Evolutionary conservation across 1,284 basidiomycete genomes (phyloP).

Genomic region (Phellopilus nigrolimitatus): DNA sequence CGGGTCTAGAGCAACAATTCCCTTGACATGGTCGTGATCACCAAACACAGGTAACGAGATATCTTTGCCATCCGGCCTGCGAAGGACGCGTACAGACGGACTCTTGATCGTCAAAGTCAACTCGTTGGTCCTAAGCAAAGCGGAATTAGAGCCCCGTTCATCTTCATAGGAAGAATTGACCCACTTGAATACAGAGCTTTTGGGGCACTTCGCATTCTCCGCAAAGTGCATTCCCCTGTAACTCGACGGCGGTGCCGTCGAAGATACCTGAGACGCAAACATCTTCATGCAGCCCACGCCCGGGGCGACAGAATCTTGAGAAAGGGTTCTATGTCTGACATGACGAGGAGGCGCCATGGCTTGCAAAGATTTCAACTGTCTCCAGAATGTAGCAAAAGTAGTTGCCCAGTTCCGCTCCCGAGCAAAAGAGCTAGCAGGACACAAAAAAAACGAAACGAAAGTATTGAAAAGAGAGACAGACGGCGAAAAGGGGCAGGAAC

Average conservation of each 20-base stretch:
- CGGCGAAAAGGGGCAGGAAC: too few species aligned
- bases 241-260: neutral
- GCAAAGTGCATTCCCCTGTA: neutral
- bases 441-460: too few species aligned
- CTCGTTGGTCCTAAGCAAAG: neutral
- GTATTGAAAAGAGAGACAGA: too few species aligned
- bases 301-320: neutral
- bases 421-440: too few species aligned
- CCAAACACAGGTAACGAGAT: conserved; percentile 5
- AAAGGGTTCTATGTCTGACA: neutral
- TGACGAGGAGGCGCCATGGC: neutral
- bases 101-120: conserved; percentile 4
- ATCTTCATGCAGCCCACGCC: neutral
- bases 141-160: neutral
- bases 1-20: conserved; percentile 6
- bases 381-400: too few species aligned
- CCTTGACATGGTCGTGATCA: conserved; percentile 1
- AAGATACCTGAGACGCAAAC: neutral
- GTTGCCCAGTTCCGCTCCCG: too few species aligned
- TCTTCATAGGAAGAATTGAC: neutral
- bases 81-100: neutral
- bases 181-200: conserved; percentile 1
- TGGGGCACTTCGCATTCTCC: neutral
- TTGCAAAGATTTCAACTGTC: too few species aligned
- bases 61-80: neutral